Conservation (phyloP, 2,329 filamentous ascomycete species). For the Colletotrichum phormii region DNA sequence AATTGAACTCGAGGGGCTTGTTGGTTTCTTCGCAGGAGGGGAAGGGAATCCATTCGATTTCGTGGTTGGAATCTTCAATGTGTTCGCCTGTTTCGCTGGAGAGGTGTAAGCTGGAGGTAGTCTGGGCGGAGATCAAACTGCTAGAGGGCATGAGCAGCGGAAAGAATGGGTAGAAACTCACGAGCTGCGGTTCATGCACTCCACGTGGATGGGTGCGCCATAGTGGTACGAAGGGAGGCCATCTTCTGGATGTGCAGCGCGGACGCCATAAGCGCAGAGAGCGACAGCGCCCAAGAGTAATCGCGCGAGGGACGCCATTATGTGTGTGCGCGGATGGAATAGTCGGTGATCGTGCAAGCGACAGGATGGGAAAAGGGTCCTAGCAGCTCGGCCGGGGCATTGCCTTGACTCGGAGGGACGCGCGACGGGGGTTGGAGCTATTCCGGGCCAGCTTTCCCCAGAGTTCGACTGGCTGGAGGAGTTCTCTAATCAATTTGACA, state of each 20-base stretch:
- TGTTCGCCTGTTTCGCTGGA: conserved; percentile 87
- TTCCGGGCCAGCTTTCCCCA: conserved; percentile 30
- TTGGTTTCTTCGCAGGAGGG: conserved; percentile 89
- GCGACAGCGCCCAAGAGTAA: conserved; percentile 19
- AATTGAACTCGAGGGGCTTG: conserved; percentile 84
- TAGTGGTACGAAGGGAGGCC: conserved; percentile 72
- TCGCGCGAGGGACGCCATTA: conserved; percentile 18
- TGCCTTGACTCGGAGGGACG: conserved; percentile 28
- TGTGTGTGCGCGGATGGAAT: background rate
- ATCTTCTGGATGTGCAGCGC: conserved; percentile 50
- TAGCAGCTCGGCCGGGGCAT: conserved; percentile 27
- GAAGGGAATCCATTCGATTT: conserved; percentile 93
- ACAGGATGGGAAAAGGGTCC: background rate
- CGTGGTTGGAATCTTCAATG: conserved; percentile 82
- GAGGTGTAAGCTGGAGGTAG: background rate
- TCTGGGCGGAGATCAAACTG: no score
- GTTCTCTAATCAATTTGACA: conserved; percentile 21
- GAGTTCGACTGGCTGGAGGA: conserved; percentile 12
- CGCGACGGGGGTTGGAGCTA: conserved; percentile 14
- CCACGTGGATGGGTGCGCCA: conserved; percentile 74
- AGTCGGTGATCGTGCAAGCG: background rate
- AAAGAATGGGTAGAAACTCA: conserved; percentile 43
- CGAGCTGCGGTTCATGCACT: conserved; percentile 81
- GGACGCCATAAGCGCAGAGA: conserved; percentile 37
- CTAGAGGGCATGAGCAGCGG: background rate